Base-by-base conservation (phyloP, 2,329 filamentous ascomycete species). In the Claviceps maximensis region DNA sequence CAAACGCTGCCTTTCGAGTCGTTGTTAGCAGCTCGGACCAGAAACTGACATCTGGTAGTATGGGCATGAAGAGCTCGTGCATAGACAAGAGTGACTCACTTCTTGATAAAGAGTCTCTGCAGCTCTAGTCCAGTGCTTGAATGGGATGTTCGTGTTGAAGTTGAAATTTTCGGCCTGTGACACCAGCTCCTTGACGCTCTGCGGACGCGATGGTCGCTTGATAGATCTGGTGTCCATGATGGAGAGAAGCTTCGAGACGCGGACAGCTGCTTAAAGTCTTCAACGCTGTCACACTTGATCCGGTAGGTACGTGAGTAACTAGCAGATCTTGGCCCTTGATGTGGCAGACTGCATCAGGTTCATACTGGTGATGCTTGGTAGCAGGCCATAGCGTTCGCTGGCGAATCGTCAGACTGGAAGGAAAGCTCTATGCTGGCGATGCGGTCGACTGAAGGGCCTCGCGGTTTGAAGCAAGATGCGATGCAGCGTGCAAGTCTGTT, bases 81-180 rank as follows among this genome's bases (percentile, higher is more conserved):
- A 38, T 4, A 3, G 42, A 3, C 27, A 4, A 8, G 41, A 15
- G 10, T 25, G n/a, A 66, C 75, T 50, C 60, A 94, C 89, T 79
- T 95, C 87, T 68, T 88, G 85, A 56, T 86, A 76, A 51, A 96
- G 72, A 5, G 84, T 87, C 55, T 86, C 82, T 6, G 89, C 87
- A 2, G 89, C 87, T 38, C 89, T 80, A 29, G 89, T 72, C 87
- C 89, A 95, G 66, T 86, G 83, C 58, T 84, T 85, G 53, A 97
- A 75, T 2, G 85, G 79, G 51, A 95, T 85, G 33, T 78, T 76
- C 1, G 78, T 76, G 65, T 89, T 87, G 71, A 90, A 97, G 54
- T 86, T 81, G 65, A 93, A 96, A 58, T 85, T 80, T 57, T 83
- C 76, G 2, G 91, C 93, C 59, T 84, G 82, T 31, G 78, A 74